Conservation (phyloP, 1,284 basidiomycete genomes). For the Trichosporon sp. region DNA sequence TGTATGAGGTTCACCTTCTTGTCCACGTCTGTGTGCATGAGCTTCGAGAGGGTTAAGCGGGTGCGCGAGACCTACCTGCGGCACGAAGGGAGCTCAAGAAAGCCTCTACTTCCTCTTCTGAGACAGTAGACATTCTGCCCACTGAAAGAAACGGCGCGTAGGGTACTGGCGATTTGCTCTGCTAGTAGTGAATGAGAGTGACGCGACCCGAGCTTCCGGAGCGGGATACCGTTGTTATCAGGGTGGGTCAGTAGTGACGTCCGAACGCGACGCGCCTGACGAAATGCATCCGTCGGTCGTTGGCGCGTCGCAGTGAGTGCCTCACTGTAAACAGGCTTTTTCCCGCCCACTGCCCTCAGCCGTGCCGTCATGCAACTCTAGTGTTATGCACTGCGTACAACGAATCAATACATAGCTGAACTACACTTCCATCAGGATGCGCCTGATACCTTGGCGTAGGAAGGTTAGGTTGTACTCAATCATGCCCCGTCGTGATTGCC, state of each 20-base stretch:
- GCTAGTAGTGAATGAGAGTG: background rate
- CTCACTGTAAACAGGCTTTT: too few relatives aligned
- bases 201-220: background rate
- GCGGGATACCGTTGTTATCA: background rate
- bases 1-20: conserved; percentile 55
- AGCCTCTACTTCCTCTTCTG: conserved; percentile 44
- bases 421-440: conserved; percentile 52
- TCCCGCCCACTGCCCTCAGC: too few relatives aligned
- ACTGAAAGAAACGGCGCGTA: background rate
- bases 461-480: conserved; percentile 93
- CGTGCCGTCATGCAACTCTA: too few relatives aligned
- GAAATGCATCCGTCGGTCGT: background rate
- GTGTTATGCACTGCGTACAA: background rate
- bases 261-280: background rate
- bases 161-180: background rate
- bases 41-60: background rate
- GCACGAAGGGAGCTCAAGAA: conserved; percentile 44
- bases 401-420: background rate
- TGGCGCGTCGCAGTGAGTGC: too few relatives aligned
- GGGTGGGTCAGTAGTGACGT: background rate
- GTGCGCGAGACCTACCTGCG: conserved; percentile 37
- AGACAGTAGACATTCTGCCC: conserved; percentile 24
- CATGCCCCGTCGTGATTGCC: conserved; percentile 74
- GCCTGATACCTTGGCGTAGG: conserved; percentile 63
- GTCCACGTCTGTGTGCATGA: conserved; percentile 41